These are phyloP conservation scores for Penicillium sp. DNA, from an alignment of 2,329 filamentous ascomycete genomes.

Conservation along the genomic window DNA sequence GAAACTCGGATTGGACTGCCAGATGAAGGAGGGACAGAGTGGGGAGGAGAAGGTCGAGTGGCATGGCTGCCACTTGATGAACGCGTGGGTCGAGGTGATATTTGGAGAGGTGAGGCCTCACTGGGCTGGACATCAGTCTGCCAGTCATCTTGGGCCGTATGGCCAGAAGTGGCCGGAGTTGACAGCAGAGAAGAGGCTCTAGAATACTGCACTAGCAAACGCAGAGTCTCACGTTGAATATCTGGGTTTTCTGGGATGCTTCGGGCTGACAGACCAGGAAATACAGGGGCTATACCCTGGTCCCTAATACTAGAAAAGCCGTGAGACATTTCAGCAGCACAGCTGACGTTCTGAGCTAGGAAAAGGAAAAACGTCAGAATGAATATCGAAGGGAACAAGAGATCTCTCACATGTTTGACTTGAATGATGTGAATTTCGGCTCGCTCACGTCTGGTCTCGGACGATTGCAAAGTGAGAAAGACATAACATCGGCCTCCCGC, in stretches of 20 bases:
- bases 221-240: constrained; percentile 1
- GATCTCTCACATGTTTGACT: not conserved
- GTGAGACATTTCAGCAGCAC: not conserved
- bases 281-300: not conserved
- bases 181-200: not conserved
- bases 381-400: not conserved
- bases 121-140: not conserved
- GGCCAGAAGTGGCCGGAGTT: not conserved
- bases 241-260: constrained; percentile 5
- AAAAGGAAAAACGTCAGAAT: not conserved
- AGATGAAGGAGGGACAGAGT: not conserved
- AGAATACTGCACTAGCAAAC: not conserved
- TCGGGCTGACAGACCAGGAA: constrained; percentile 2
- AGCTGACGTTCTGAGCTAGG: not conserved
- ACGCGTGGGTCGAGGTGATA: not conserved
- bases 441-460: constrained; percentile 4
- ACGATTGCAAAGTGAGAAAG: not conserved
- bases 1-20: not conserved
- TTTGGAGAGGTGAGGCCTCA: not conserved
- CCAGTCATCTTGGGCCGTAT: not conserved
- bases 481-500: constrained; percentile 5
- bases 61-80: not conserved
- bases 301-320: not conserved
- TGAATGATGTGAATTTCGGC: not conserved
- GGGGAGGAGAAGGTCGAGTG: not conserved